phyloP scores from a whole-genome alignment of 371 early-diverging fungal genomes.

The Mortierella sp. region DNA sequence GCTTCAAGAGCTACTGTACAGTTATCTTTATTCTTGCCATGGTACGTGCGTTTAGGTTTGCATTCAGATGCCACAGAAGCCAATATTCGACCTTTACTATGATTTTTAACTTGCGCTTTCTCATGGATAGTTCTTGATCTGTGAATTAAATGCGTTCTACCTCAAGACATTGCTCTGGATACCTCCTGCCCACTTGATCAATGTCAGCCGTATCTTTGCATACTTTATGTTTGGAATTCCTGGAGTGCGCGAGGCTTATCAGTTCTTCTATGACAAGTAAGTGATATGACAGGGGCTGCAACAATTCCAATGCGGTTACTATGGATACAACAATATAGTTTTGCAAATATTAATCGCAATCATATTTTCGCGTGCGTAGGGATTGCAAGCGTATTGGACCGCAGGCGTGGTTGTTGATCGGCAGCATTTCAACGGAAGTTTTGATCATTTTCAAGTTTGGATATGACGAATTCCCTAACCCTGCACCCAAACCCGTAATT shows the following conservation, averaged over 20 bases:
- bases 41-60: conserved; percentile 35
- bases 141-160: conserved; percentile 74
- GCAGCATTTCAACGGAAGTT: conserved; percentile 89
- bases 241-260: conserved; percentile 91
- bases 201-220: conserved; percentile 82
- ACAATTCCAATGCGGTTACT: not conserved
- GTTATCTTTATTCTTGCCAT: conserved; percentile 54
- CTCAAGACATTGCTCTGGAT: conserved; percentile 94
- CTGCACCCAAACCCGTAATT: conserved; percentile 82
- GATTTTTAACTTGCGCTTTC: not conserved
- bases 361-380: conserved; percentile 29
- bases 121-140: conserved; percentile 72
- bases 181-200: conserved; percentile 91
- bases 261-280: conserved; percentile 86
- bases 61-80: not conserved
- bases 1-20: conserved; percentile 59
- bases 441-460: conserved; percentile 92
- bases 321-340: not conserved
- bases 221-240: conserved; percentile 90
- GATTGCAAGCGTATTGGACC: conserved; percentile 84
- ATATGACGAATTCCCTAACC: conserved; percentile 84
- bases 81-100: not conserved
- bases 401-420: conserved; percentile 92
- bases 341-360: not conserved
- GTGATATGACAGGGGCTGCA: not conserved